Conservation (phyloP, 2,329 filamentous ascomycete species). For the Penicillium crustosum region DNA sequence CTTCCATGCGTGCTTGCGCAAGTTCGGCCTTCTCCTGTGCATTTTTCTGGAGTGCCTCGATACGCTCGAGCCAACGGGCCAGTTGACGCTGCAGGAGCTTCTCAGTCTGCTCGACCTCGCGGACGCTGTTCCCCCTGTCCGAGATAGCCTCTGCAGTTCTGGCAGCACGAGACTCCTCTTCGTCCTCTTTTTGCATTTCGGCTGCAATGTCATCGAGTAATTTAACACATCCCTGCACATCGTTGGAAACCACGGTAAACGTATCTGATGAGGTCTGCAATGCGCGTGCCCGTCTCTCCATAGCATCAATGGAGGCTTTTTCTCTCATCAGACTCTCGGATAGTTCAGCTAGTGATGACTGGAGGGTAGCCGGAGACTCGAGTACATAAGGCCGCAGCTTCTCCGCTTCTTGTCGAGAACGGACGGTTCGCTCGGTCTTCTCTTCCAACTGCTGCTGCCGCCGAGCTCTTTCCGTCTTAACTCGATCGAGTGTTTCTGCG, state of each 20-base stretch:
- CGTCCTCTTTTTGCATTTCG: slow-evolving; percentile 89
- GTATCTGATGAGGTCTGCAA: slow-evolving; percentile 90
- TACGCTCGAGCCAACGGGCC: slow-evolving; percentile 80
- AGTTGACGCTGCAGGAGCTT: slow-evolving; percentile 79
- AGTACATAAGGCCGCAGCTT: slow-evolving; percentile 91
- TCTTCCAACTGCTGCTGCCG: slow-evolving; percentile 62
- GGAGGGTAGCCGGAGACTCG: slow-evolving; percentile 80
- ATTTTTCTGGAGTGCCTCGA: slow-evolving; percentile 76
- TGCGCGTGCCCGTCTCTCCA: slow-evolving; percentile 84
- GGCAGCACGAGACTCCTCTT: slow-evolving; percentile 76
- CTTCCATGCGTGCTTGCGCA: slow-evolving; percentile 87
- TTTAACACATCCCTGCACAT: slow-evolving; percentile 85
- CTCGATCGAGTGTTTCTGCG: slow-evolving; percentile 76
- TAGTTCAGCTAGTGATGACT: slow-evolving; percentile 77
- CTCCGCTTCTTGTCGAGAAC: slow-evolving; percentile 76
- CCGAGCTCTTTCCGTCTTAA: slow-evolving; percentile 75
- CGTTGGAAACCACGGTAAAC: slow-evolving; percentile 77
- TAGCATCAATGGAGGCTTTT: slow-evolving; percentile 78
- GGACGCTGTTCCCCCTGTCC: slow-evolving; percentile 83
- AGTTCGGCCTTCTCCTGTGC: slow-evolving; percentile 77
- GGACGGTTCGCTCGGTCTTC: slow-evolving; percentile 55
- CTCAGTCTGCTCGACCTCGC: slow-evolving; percentile 88
- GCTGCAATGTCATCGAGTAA: slow-evolving; percentile 80
- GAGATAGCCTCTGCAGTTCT: slow-evolving; percentile 83
- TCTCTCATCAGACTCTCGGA: slow-evolving; percentile 75